Percentiles rank a stretch among this genome's conserved stretches.
Evolutionary conservation across 129 eudicot species (phyloP).

Genomic region (Helichrysum umbraculigerum): DNA sequence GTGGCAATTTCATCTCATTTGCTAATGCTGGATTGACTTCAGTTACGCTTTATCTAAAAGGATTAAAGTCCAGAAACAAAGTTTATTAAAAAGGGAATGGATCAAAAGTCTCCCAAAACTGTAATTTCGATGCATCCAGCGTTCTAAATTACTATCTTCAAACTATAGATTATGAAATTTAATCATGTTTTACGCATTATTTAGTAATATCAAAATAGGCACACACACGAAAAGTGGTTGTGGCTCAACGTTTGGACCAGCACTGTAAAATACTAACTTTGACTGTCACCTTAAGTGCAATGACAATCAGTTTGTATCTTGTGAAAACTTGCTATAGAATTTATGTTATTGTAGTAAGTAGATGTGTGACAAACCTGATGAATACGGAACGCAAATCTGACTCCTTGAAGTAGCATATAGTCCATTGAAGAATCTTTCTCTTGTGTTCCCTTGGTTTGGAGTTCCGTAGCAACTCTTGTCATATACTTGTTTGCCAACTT

Average conservation of each 20-base stretch:
- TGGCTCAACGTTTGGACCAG: no score
- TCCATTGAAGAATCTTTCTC: slow-evolving; percentile 89
- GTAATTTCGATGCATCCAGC: not conserved
- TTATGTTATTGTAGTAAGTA: not conserved
- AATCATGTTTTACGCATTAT: not conserved
- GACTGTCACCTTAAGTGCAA: no score
- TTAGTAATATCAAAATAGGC: not conserved
- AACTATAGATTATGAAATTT: not conserved
- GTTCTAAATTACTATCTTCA: not conserved
- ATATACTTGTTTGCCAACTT: slow-evolving; percentile 83
- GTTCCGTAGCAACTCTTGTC: slow-evolving; percentile 87
- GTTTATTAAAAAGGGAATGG: not conserved
- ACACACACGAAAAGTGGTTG: no score
- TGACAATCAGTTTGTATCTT: no score
- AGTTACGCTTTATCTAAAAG: not conserved
- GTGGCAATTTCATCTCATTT: slow-evolving; percentile 4
- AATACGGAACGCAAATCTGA: slow-evolving; percentile 90
- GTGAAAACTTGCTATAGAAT: not conserved
- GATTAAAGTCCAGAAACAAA: not conserved
- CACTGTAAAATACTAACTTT: no score
- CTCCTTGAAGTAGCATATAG: slow-evolving; percentile 95
- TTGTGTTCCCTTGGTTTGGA: slow-evolving; percentile 60
- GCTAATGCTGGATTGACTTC: not conserved
- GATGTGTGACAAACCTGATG: slow-evolving; percentile 63
- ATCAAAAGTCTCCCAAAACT: not conserved